A percentile compares a stretch with the other conserved stretches of the same genome.
These are phyloP conservation scores for Anthracocystis panici-leucophaei DNA, from an alignment of 1,284 basidiomycete species.

Conservation along the genomic window DNA sequence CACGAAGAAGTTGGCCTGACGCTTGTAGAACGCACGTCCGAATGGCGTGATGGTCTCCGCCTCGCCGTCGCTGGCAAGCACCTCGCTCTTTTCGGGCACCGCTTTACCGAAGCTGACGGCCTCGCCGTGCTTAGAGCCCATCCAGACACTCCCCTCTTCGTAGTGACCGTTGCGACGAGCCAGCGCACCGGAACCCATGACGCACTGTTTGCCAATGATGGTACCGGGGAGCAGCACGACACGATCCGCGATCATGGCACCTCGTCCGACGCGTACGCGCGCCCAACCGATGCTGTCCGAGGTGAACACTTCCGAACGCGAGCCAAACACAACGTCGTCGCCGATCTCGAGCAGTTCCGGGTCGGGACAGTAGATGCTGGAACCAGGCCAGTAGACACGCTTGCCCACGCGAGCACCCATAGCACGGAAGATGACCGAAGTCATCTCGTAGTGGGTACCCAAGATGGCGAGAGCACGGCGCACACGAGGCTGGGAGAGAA, in stretches of 20 bases:
- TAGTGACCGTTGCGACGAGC: slow-evolving; percentile 68
- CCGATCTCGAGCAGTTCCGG: slow-evolving; percentile 69
- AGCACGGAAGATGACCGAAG: slow-evolving; percentile 68
- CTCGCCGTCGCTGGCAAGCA: slow-evolving; percentile 27
- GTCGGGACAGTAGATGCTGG: slow-evolving; percentile 69
- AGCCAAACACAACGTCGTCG: slow-evolving; percentile 69
- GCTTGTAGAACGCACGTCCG: slow-evolving; percentile 68
- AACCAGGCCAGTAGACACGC: slow-evolving; percentile 69
- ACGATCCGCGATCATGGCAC: slow-evolving; percentile 69
- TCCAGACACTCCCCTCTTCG: slow-evolving; percentile 69
- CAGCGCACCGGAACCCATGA: slow-evolving; percentile 69
- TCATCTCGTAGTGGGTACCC: slow-evolving; percentile 70
- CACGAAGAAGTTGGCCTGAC: slow-evolving; percentile 69
- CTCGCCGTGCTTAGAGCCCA: slow-evolving; percentile 69
- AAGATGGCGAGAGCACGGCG: slow-evolving; percentile 65
- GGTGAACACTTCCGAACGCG: slow-evolving; percentile 68
- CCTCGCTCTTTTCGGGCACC: slow-evolving; percentile 56
- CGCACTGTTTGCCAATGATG: slow-evolving; percentile 67
- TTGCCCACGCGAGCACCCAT: slow-evolving; percentile 69
- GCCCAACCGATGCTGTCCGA: slow-evolving; percentile 69
- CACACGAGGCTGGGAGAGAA: slow-evolving; percentile 64
- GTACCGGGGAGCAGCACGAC: slow-evolving; percentile 67
- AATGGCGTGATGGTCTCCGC: slow-evolving; percentile 69
- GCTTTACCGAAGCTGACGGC: slow-evolving; percentile 69
- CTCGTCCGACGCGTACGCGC: slow-evolving; percentile 66